Conservation (phyloP, 2,329 filamentous ascomycete species). For the Paracorniculantispora psalliotae region DNA sequence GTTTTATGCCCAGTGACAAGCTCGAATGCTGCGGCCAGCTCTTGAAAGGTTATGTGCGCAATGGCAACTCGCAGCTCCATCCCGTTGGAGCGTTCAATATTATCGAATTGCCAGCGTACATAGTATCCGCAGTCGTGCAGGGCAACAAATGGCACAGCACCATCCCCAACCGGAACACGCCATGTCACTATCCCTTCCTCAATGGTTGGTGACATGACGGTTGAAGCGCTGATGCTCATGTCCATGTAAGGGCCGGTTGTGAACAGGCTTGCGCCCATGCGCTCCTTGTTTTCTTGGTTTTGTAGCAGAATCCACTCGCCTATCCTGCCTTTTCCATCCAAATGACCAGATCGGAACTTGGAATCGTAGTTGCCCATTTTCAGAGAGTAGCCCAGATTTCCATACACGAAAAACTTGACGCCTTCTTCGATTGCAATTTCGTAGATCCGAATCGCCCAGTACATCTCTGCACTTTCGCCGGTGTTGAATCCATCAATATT, state of each 20-base stretch:
- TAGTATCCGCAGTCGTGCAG: conserved; percentile 44
- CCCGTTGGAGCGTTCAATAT: conserved; percentile 36
- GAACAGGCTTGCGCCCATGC: conserved; percentile 32
- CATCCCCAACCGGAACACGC: conserved; percentile 35
- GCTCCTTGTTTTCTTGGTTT: conserved; percentile 22
- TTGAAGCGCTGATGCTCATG: conserved; percentile 33
- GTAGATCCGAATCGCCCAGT: conserved; percentile 40
- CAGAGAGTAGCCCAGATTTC: conserved; percentile 43
- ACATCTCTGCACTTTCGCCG: conserved; percentile 48
- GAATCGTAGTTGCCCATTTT: conserved; percentile 44
- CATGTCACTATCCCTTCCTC: conserved; percentile 37
- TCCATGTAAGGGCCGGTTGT: conserved; percentile 43
- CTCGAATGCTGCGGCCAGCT: conserved; percentile 37
- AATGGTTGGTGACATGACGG: conserved; percentile 35
- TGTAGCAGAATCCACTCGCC: conserved; percentile 39
- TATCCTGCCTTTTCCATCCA: conserved; percentile 41
- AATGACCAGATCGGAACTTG: conserved; percentile 42
- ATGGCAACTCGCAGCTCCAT: conserved; percentile 41
- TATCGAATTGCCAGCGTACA: conserved; percentile 44
- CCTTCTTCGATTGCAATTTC: conserved; percentile 38
- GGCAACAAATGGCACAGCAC: conserved; percentile 35
- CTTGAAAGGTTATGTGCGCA: conserved; percentile 33
- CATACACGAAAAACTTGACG: conserved; percentile 40
- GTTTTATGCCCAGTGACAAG: conserved; percentile 38
- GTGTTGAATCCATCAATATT: conserved; percentile 50